Evolutionary conservation across 1,139 yeast species (phyloP), one percentile per base, ranked within the genome.

Genomic region (Geotrichum phurueaensis): DNA sequence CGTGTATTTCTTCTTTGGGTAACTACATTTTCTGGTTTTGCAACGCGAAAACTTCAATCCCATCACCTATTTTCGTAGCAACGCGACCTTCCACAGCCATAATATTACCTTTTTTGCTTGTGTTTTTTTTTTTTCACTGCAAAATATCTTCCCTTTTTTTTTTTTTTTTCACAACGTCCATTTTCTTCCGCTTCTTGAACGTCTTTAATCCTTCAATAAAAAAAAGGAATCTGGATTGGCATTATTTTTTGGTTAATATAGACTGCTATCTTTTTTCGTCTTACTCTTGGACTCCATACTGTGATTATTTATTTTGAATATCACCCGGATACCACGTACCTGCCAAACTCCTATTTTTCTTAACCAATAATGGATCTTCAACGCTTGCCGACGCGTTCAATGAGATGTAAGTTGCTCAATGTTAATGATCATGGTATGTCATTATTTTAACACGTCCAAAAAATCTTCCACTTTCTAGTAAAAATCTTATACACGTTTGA

Each of bases 401-500:
- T 55, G 58, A 48, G 59, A 25, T 31, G 58, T 57, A 36, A 54
- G 60, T 55, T n/a, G 33, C 25, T 50, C 31, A 51, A n/a, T 31
- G 39, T 22, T 29, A n/a, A 7, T 2, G 23, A n/a, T 64, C 27
- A 60, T 64, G 50, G 62, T 65, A 27, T 62, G 62, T 63, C 60
- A 62, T 51, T 62, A 64, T 64, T 51, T 61, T 25, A 12, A 29
- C 29, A 9, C 31, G 47, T 25, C 7, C 18, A 22, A 18, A 5
- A 22, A 18, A 5, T n/a, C 20, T n/a, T 10, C 48, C 22, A 33
- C 51, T 5, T 4, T 15, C 55, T 51, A 66, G 73, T 75, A 58
- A 76, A 76, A 64, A 69, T 75, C 53, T 65, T 74, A 9, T 75
- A 75, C 67, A 73, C 77, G 13, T 71, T 74, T 58, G 75, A 72